A percentile compares a stretch with the other conserved stretches of the same genome.
Conservation (phyloP, 2,329 filamentous ascomycete genomes). For the Penicillium sp. region DNA sequence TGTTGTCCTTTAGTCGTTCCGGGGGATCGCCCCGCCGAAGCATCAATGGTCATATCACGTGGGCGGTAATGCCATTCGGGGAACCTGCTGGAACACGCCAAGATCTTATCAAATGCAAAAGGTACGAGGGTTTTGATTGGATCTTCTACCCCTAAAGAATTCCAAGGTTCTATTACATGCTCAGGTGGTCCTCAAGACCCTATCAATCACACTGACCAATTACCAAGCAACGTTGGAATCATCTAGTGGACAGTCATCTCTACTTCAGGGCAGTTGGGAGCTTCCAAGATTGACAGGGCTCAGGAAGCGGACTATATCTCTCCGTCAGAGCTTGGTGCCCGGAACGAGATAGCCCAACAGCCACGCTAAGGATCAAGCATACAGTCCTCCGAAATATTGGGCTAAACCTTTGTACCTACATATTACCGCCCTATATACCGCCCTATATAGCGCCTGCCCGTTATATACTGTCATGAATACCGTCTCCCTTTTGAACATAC, state of each 20-base stretch:
- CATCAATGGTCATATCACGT: constrained; percentile 29
- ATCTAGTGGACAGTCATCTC: neutral
- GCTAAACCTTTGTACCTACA: too few species aligned
- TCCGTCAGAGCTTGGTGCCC: neutral
- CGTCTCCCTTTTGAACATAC: too few species aligned
- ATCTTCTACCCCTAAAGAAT: neutral
- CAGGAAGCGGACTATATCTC: neutral
- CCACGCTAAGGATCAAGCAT: neutral
- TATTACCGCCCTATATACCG: too few species aligned
- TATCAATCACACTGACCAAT: neutral
- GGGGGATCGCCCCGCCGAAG: constrained; percentile 23
- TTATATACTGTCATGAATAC: too few species aligned
- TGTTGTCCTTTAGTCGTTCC: constrained; percentile 28
- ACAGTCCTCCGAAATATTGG: too few species aligned
- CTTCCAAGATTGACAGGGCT: neutral
- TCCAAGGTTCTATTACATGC: neutral
- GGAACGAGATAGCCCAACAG: neutral
- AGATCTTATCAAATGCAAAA: neutral
- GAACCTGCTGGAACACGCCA: constrained; percentile 26
- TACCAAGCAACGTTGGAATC: too few species aligned
- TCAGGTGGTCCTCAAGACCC: neutral
- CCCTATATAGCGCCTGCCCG: too few species aligned
- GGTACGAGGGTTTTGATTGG: neutral
- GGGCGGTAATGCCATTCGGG: constrained; percentile 27
- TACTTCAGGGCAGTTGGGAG: neutral